Evolutionary conservation across 345 rosid genomes (phyloP), one percentile per base, ranked within the genome.

Genomic region (Bruguiera gymnorhiza): DNA sequence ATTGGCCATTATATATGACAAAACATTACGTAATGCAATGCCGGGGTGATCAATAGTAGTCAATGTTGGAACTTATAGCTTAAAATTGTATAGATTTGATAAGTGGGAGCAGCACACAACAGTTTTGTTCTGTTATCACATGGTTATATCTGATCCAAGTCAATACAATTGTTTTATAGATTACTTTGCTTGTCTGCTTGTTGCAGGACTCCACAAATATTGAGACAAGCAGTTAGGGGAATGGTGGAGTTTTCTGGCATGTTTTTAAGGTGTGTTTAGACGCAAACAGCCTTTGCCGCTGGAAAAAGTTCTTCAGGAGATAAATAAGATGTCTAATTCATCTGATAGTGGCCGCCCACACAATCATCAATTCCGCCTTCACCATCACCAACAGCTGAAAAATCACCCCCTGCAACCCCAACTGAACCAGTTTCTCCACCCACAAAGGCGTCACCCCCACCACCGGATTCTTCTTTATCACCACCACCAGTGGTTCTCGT

Each of bases 161-260:
- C 60, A 56, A 10, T 24, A 7, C 16, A 27, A 56, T 27, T 24
- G 11, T 56, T 24, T 56, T 15, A 56, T 56, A 6, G 23, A 30
- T 24, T 23, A 39, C 20, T 68, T 19, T 16, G 34, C 24, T 15
- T 58, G 18, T 72, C 24, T 29, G 43, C 53, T 63, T 50, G 65
- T 34, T 74, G 62, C 67, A 82, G 86, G 89, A 84, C 52, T 83
- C 64, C 63, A 70, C 70, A 21, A 27, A 51, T 60, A 59, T 70
- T 73, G 80, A 73, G 83, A 73, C 63, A 52, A 70, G 77, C 79
- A 65, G 73, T 27, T 69, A 32, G 77, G 73, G 83, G 87, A 81
- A 78, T 60, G 81, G 83, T 84, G 85, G 83, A 78, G 82, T 71
- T 76, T 80, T 81, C 75, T 73, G 68, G 84, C 80, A 27, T 78